phyloP scores from a whole-genome alignment of 257 asterid genomes.

The Primulina tabacum region DNA sequence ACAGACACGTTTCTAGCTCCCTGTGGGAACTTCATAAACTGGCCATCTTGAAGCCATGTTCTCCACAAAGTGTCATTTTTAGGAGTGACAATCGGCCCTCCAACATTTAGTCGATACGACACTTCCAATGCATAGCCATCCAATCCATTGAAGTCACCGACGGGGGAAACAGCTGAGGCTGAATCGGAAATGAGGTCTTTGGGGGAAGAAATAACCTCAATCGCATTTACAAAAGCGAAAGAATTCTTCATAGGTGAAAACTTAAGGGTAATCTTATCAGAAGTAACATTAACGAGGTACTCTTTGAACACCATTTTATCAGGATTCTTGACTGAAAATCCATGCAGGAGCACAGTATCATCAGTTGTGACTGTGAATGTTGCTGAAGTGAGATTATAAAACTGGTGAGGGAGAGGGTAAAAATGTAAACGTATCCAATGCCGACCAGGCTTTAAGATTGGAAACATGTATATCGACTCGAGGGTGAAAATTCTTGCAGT shows the following conservation, averaged over 20 bases:
- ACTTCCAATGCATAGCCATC: conserved; percentile 48
- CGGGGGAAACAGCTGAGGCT: conserved; percentile 53
- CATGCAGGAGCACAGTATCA: conserved; percentile 63
- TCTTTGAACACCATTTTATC: conserved; percentile 49
- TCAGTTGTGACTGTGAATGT: conserved; percentile 58
- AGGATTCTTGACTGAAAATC: conserved; percentile 55
- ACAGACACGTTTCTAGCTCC: conserved; percentile 56
- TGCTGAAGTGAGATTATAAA: conserved; percentile 59
- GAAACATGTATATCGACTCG: conserved; percentile 71
- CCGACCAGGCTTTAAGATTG: conserved; percentile 49
- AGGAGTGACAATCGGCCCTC: conserved; percentile 70
- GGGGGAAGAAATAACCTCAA: conserved; percentile 86
- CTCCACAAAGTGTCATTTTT: conserved; percentile 67
- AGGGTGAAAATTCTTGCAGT: conserved; percentile 60
- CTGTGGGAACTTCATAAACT: conserved; percentile 48
- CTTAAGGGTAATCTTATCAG: conserved; percentile 59
- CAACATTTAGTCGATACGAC: conserved; percentile 61
- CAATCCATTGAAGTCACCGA: conserved; percentile 49
- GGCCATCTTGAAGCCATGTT: conserved; percentile 60
- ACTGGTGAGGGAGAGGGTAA: conserved; percentile 57
- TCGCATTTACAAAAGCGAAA: conserved; percentile 70
- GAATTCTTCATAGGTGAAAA: conserved; percentile 75
- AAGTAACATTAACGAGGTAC: conserved; percentile 66
- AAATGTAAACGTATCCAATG: conserved; percentile 78
- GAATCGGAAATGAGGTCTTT: conserved; percentile 54